These are phyloP conservation scores for Posidonia oceanica DNA, from an alignment of 116 monocot species.

Conservation along the genomic window DNA sequence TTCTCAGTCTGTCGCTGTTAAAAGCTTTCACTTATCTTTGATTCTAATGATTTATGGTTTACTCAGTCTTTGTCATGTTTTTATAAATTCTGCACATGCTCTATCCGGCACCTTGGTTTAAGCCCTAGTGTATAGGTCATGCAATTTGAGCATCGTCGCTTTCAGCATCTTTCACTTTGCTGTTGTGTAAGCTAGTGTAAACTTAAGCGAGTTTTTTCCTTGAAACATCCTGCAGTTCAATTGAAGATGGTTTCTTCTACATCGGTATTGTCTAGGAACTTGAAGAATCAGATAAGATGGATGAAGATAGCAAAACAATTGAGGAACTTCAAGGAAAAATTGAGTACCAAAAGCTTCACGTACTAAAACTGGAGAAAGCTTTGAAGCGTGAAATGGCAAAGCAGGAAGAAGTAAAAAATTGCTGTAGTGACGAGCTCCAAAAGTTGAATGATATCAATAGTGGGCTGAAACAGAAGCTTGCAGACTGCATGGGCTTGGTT, in stretches of 20 bases:
- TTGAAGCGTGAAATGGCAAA: slow-evolving; percentile 52
- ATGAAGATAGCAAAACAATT: slow-evolving; percentile 80
- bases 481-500: slow-evolving; percentile 42
- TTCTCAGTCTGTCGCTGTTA: no score
- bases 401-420: slow-evolving; percentile 37
- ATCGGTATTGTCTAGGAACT: slow-evolving; percentile 73
- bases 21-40: no score
- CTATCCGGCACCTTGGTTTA: background rate
- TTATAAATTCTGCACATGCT: background rate
- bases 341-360: slow-evolving; percentile 59
- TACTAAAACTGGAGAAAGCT: slow-evolving; percentile 67
- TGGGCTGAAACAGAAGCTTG: slow-evolving; percentile 53
- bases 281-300: slow-evolving; percentile 97
- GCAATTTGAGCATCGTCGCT: background rate
- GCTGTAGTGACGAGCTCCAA: slow-evolving; percentile 45
- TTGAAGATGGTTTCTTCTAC: slow-evolving; percentile 55
- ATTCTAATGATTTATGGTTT: no score
- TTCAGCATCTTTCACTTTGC: background rate
- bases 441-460: slow-evolving; percentile 55
- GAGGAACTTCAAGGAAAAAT: slow-evolving; percentile 54
- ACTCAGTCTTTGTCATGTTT: background rate
- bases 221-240: slow-evolving; percentile 52
- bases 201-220: slow-evolving; percentile 26
- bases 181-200: slow-evolving; percentile 12
- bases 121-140: background rate